These are phyloP conservation scores for Epichloe brachyelytri DNA, from an alignment of 2,329 filamentous ascomycete species.

Conservation along the genomic window DNA sequence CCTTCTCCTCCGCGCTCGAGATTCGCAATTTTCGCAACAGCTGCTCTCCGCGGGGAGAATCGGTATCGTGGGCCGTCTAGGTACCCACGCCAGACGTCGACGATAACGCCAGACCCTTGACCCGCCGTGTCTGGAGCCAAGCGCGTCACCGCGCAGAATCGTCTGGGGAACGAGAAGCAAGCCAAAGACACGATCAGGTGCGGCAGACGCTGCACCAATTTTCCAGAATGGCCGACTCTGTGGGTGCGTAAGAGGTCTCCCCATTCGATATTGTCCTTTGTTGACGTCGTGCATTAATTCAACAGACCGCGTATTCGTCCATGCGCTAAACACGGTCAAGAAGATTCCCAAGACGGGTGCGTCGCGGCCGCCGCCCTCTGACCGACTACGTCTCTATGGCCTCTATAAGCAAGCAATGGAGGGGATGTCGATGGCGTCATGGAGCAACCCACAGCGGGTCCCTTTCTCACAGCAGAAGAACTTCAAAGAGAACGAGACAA, in stretches of 20 bases:
- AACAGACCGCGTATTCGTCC: slow-evolving; percentile 91
- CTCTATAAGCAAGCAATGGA: slow-evolving; percentile 99
- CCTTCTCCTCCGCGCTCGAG: too few species aligned
- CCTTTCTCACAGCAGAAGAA: slow-evolving; percentile 37
- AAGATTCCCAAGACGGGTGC: slow-evolving; percentile 91
- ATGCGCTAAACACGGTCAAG: slow-evolving; percentile 97
- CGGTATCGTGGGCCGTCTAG: not conserved
- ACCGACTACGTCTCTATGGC: slow-evolving; percentile 87
- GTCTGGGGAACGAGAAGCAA: not conserved
- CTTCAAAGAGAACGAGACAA: slow-evolving; percentile 50
- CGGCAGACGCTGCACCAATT: not conserved
- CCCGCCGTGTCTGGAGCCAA: not conserved
- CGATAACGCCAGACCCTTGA: not conserved
- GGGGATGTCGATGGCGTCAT: slow-evolving; percentile 88
- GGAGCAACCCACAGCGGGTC: slow-evolving; percentile 54
- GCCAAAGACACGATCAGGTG: not conserved
- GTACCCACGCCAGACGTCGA: not conserved
- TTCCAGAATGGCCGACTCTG: slow-evolving; percentile 24
- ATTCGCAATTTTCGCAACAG: too few species aligned
- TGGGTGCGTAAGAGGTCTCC: slow-evolving; percentile 17
- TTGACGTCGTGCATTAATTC: slow-evolving; percentile 4
- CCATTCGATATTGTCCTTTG: not conserved
- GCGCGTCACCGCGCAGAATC: not conserved
- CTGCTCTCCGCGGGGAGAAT: too few species aligned
- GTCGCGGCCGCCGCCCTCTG: slow-evolving; percentile 70